phyloP scores from a whole-genome alignment of 202 grass and related monocot species.

The Panicum virgatum region DNA sequence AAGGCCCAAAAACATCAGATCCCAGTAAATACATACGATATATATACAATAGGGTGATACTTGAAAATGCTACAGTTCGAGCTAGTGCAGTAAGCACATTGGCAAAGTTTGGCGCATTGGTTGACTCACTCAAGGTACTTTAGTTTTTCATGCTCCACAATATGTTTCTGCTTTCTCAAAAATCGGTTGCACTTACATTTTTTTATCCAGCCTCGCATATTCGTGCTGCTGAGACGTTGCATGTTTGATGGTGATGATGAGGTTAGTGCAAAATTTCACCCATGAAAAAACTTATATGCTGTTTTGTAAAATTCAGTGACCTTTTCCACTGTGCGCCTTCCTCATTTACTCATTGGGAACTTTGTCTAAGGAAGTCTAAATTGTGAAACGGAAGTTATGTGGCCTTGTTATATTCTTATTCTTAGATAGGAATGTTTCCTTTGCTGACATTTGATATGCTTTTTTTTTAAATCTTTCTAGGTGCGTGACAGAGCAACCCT shows the following conservation, averaged over 20 bases:
- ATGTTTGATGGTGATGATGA: conserved; percentile 99
- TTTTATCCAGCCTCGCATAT: conserved; percentile 93
- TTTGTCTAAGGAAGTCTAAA: background rate
- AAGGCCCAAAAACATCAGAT: conserved; percentile 96
- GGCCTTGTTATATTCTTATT: conserved; percentile 14
- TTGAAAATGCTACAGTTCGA: conserved; percentile 99
- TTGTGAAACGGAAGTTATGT: background rate
- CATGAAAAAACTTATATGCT: conserved; percentile 9
- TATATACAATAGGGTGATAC: conserved; percentile 98
- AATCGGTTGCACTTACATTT: conserved; percentile 17
- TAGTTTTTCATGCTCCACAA: conserved; percentile 12
- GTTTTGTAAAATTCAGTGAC: conserved; percentile 3
- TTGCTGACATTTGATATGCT: conserved; percentile 31
- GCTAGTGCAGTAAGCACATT: conserved; percentile 96
- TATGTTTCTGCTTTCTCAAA: conserved; percentile 13
- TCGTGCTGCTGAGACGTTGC: conserved; percentile 90
- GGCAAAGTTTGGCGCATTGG: conserved; percentile 91
- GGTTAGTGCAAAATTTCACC: conserved; percentile 46
- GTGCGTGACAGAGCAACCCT: conserved; percentile 95
- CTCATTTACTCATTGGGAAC: conserved; percentile 6
- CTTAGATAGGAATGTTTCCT: background rate
- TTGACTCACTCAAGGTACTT: conserved; percentile 94
- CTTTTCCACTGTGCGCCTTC: background rate
- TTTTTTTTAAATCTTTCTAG: conserved; percentile 50
- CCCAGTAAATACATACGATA: conserved; percentile 99